Base-by-base conservation (phyloP, 495 filamentous ascomycete species). In the Trichoderma parareesei region DNA sequence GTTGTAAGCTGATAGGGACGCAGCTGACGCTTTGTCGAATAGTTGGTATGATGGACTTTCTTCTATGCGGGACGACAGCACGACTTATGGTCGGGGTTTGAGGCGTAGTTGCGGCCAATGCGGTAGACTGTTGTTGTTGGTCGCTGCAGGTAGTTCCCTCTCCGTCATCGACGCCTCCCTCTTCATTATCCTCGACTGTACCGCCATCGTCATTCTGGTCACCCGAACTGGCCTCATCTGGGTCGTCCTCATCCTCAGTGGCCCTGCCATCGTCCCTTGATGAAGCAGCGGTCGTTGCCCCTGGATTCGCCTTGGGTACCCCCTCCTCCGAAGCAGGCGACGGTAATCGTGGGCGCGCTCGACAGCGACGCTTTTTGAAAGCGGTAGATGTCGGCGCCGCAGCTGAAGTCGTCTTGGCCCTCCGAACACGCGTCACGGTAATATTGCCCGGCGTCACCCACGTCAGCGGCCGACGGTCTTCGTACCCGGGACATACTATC, bases 401-500 rank as follows among this genome's bases (percentile, higher is more conserved):
- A 14, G 48, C 46, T 27, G 41, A 9, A 2, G 60, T 37, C 60
- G 41, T 27, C 18, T 48, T 60, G 37, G 41, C 48, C 6, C 63
- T 62, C 4, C 60, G 64, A 33, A 60, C 46, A 38, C 62, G 33
- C 20, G 70, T 67, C 5, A 70, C 69, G 16, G 63, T 67, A 41
- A 74, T 68, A 61, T 61, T 70, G 33, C 72, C 72, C 16, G 70
- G 72, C 1, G 68, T 64, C 35, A 74, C 68, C 71, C 71, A 74
- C 27, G 64, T 70, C 3, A 69, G 63, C 20, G 73, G 73, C 64
- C 74, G 71, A 60, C 70, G 71, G 41, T 75, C 71, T 35, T 64
- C 66, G 59, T 73, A 75, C 0, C 73, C 73, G 18, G 72, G 73
- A 48, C 73, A 75, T 8, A 72, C 73, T 8, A 75, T 71, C 8